Evolutionary conservation across 257 asterid species (phyloP), one percentile per base, ranked within the genome.

Genomic region (Cruciata laevipes): DNA sequence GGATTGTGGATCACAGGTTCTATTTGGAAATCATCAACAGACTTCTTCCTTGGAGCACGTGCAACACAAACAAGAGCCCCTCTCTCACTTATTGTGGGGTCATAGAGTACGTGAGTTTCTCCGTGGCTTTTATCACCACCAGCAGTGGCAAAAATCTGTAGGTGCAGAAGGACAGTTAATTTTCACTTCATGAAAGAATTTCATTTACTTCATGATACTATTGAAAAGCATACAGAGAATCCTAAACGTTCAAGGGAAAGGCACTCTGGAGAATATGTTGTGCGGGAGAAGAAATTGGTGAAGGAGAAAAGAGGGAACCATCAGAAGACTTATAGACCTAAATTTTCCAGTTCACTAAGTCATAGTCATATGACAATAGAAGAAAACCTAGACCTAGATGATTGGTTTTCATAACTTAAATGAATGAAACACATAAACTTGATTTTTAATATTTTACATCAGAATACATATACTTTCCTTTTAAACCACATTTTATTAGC

Each of bases 11-110:
- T 93, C 65, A 90, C 92, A n/a, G 95, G 96, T 57, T 84, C 80
- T 72, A 92, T 82, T 81, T 74, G 83, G 52, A 86, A 90, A 84
- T 93, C 99, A 65, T 93, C 99, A 9, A 93, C 83, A 20, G 97
- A 88, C 68, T 83, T 85, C 79, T 88, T 88, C 85, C 97, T 80
- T 12, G 99, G 99, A n/a, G 99, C 99, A 66, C 99, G 97, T 5
- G 94, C 95, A 71, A 90, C 96, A 57, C 99, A 93, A 67, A 82
- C 99, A 52, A 93, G 95, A 53, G 99, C 99, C 71, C 99, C 99
- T 77, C 96, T 88, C 74, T 85, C 95, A 49, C 97, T 93, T 64
- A 90, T 66, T 70, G 89, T 81, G 53, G 99, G 97, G 73, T 93
- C 97, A 30, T 93, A 93, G 40, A 93, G 82, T 70, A 90, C 67